Conservation (phyloP, 2,329 filamentous ascomycete genomes). For the Diaporthe aspalathi region DNA sequence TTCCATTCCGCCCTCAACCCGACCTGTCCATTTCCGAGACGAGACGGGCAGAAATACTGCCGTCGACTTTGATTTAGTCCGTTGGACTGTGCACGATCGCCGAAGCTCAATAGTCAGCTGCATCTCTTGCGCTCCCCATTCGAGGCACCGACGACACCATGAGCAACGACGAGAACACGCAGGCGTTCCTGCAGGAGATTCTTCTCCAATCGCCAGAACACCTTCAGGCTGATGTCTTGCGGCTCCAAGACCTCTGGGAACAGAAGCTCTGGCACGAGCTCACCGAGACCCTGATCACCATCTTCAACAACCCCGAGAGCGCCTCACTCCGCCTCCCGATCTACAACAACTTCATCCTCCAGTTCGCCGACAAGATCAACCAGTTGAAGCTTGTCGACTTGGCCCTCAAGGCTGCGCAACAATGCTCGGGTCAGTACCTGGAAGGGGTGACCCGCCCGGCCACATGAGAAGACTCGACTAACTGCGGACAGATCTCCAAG, state of each 20-base stretch:
- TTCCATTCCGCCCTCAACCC: background rate
- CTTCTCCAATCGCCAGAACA: slow-evolving; percentile 68
- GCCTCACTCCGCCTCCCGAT: slow-evolving; percentile 86
- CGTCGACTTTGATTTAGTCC: background rate
- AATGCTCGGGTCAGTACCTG: slow-evolving; percentile 75
- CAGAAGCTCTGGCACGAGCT: slow-evolving; percentile 99
- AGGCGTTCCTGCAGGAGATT: slow-evolving; percentile 78
- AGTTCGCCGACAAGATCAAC: slow-evolving; percentile 98
- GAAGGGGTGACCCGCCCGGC: background rate
- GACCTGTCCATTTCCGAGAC: background rate
- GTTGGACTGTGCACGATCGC: background rate
- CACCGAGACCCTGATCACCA: slow-evolving; percentile 86
- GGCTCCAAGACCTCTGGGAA: slow-evolving; percentile 98
- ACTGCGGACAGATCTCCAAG: slow-evolving; percentile 76
- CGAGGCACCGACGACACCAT: slow-evolving; percentile 40
- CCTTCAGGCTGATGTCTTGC: slow-evolving; percentile 86
- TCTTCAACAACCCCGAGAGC: slow-evolving; percentile 87
- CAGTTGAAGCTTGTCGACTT: slow-evolving; percentile 96
- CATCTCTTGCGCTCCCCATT: slow-evolving; percentile 25
- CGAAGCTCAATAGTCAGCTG: background rate
- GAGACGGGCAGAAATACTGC: background rate
- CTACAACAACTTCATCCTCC: slow-evolving; percentile 94
- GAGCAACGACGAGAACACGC: slow-evolving; percentile 90
- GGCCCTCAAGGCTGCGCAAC: slow-evolving; percentile 85
- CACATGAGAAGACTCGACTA: background rate